Percentiles rank a stretch among this genome's conserved stretches.
Conservation (phyloP, 257 asterid species). For the Solanum etuberosum region DNA sequence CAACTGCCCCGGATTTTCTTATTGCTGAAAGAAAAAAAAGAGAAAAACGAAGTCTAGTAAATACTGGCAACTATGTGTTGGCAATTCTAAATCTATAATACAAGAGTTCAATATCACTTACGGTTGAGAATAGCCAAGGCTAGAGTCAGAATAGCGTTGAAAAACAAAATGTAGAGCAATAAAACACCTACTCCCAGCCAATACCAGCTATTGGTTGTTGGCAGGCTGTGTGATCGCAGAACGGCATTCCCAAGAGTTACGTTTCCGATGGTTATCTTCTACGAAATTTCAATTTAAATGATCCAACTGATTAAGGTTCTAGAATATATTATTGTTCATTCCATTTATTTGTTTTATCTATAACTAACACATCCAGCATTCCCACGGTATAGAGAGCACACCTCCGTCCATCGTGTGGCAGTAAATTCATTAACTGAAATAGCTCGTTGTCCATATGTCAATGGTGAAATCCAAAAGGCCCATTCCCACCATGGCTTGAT, state of each 20-base stretch:
- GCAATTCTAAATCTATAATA: neutral
- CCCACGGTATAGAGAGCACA: constrained; percentile 8
- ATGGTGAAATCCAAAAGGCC: constrained; percentile 88
- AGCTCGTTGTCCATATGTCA: constrained; percentile 77
- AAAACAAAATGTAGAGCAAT: constrained; percentile 50
- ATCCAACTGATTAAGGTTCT: neutral
- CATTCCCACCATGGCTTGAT: constrained; percentile 92
- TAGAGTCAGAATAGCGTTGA: constrained; percentile 45
- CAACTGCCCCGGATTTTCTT: constrained; percentile 39
- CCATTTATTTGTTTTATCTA: neutral
- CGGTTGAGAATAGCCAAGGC: constrained; percentile 68
- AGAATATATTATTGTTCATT: neutral
- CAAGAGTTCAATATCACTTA: constrained; percentile 19
- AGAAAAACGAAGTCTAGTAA: neutral
- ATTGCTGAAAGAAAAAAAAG: constrained; percentile 39
- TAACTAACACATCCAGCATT: neutral
- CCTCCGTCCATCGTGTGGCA: constrained; percentile 78
- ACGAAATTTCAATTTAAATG: constrained; percentile 13
- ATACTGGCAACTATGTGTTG: neutral
- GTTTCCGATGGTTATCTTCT: constrained; percentile 37
- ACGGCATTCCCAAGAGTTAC: constrained; percentile 36
- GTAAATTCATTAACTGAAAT: constrained; percentile 75
- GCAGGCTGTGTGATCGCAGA: constrained; percentile 54
- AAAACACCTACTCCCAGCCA: constrained; percentile 73
- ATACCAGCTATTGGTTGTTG: constrained; percentile 50